Evolutionary conservation across 1,284 basidiomycete genomes (phyloP), one percentile per base, ranked within the genome.

Genomic region (Boletellus deceptivus): DNA sequence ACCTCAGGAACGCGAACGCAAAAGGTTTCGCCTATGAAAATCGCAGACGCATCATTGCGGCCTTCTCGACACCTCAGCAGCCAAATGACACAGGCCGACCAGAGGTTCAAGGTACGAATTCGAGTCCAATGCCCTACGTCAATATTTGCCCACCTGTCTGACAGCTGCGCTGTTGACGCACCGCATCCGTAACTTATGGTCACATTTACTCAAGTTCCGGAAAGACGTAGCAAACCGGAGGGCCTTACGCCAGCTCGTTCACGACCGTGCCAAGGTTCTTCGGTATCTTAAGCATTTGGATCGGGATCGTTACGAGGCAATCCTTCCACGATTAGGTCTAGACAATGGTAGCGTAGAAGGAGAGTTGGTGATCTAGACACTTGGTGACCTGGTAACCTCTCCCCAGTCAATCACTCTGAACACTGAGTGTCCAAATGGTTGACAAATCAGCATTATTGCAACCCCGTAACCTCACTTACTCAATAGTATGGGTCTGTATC

Each of bases 1-100:
- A 97, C 70, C 72, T 98, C 61, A 75, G 87, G 53, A 97, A 98
- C 63, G 88, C 95, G 20, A 89, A 87, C 62, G 90, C 91, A 35
- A 76, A 74, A 43, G 92, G 91, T 17, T 86, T 98, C 55, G 83
- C 91, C 55, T 89, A 82, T 57, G 91, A 94, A 71, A 98, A 98
- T 70, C 78, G 87, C 54, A 76, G 83, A 61, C 77, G 93, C 55
- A 89, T 96, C 59, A 77, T 97, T 40, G 71, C 74, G 11, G 84
- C 82, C 48, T 98, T 98, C 75, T 94, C 90, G 22, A 74, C 75
- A 6, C 75, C 79, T 0, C 75, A 77, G 54, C 83, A 84, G 49
- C 80, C 81, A n/a, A 78, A 78, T 49, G 89, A 96, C 67, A 80
- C 92, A 2, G 95, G 93, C 34, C 78, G 85, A 48, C 79, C 89